Percentiles rank a stretch among this genome's conserved stretches.
phyloP scores from a whole-genome alignment of 2,329 filamentous ascomycete genomes.

The Didymella lethalis region DNA sequence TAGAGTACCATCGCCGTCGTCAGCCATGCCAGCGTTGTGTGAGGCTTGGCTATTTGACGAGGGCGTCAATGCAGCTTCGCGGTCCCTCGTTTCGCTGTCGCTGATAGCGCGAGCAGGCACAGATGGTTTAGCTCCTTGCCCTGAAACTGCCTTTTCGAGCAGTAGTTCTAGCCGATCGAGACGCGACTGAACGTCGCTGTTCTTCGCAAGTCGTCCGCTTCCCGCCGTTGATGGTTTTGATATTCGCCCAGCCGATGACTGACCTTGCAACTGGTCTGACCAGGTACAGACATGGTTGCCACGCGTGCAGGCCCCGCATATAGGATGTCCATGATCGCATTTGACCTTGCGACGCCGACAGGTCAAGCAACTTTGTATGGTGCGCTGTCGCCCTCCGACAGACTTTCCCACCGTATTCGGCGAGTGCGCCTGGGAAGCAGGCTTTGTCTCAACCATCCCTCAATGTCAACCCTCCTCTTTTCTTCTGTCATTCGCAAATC shows the following conservation, averaged over 20 bases:
- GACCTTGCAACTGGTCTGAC: constrained; percentile 40
- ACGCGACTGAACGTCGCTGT: constrained; percentile 46
- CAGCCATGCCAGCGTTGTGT: constrained; percentile 47
- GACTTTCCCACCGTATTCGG: constrained; percentile 36
- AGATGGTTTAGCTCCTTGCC: constrained; percentile 25
- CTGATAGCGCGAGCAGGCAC: constrained; percentile 28
- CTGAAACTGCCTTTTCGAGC: constrained; percentile 45
- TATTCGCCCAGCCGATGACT: constrained; percentile 33
- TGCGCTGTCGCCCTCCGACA: constrained; percentile 44
- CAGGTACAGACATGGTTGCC: constrained; percentile 50
- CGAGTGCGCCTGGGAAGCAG: constrained; percentile 34
- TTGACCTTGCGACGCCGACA: constrained; percentile 51
- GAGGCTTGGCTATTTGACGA: constrained; percentile 47
- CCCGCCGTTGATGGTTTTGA: constrained; percentile 33
- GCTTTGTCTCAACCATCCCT: constrained; percentile 40
- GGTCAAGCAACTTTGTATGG: constrained; percentile 51
- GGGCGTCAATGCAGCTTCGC: constrained; percentile 37
- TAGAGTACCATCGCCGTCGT: constrained; percentile 48
- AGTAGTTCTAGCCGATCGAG: constrained; percentile 49
- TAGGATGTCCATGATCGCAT: constrained; percentile 50
- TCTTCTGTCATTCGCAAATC: constrained; percentile 16
- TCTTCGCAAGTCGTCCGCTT: constrained; percentile 35
- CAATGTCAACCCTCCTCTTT: constrained; percentile 18
- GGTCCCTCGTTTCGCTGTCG: constrained; percentile 33
- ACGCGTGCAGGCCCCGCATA: constrained; percentile 49